Evolutionary conservation across 1,284 basidiomycete genomes (phyloP).

Genomic region (Trichosporon coremiiforme): DNA sequence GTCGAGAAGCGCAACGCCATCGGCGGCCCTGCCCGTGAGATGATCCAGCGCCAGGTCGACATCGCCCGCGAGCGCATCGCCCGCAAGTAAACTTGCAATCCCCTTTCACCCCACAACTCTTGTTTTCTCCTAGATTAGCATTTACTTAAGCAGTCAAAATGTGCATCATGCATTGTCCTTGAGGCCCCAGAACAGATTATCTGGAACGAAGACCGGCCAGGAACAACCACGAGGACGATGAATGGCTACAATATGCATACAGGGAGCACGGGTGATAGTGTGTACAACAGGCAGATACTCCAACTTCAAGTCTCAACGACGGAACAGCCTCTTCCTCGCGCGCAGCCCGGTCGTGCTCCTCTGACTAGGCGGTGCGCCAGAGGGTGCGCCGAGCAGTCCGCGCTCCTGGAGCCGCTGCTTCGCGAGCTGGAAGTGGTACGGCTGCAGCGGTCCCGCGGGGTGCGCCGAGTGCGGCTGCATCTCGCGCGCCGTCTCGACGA

Average conservation of each 20-base stretch:
- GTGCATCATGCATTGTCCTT: slow-evolving; percentile 8
- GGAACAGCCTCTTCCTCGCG: slow-evolving; percentile 38
- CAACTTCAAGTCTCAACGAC: slow-evolving; percentile 23
- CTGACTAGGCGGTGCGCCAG: slow-evolving; percentile 12
- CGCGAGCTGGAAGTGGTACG: slow-evolving; percentile 51
- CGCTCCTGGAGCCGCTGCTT: slow-evolving; percentile 40
- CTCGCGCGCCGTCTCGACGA: slow-evolving; percentile 46
- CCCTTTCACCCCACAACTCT: not conserved
- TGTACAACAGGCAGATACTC: not conserved
- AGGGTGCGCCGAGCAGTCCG: slow-evolving; percentile 33
- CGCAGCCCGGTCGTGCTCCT: slow-evolving; percentile 32
- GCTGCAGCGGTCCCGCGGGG: slow-evolving; percentile 44
- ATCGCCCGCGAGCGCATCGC: slow-evolving; percentile 64
- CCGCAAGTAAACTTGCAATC: not conserved
- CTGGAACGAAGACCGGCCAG: no score
- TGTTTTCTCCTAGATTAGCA: slow-evolving; percentile 9
- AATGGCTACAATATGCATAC: slow-evolving; percentile 12
- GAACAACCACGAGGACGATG: not conserved
- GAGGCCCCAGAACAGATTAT: not conserved
- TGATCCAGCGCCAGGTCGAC: slow-evolving; percentile 80
- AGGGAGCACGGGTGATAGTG: not conserved
- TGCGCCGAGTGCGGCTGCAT: slow-evolving; percentile 43
- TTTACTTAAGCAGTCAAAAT: slow-evolving; percentile 9
- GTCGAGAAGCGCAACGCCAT: slow-evolving; percentile 93
- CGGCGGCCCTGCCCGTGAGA: slow-evolving; percentile 82